Base-by-base conservation (phyloP, 106 monocot species). In the Gastrodia elata region DNA sequence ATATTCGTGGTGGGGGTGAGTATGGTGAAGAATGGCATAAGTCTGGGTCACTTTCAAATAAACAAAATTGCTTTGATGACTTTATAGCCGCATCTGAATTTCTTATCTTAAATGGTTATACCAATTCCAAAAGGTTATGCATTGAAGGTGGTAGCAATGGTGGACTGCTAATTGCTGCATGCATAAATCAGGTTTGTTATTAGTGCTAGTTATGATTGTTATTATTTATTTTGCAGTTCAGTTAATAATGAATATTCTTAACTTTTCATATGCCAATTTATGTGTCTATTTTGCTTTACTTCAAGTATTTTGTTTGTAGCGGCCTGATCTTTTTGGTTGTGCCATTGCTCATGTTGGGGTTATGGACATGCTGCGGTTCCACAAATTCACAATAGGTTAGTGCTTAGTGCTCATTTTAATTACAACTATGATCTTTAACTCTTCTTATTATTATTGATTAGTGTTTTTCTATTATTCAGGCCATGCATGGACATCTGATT, bases 61-160 rank as follows among this genome's bases (percentile, higher is more conserved):
- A 98, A 71, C 98, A 98, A 77, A 93, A 93, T 78, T 90, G 90
- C 68, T 98, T 98, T 76, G 98, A 98, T 76, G 98, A 98, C 65
- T 98, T 93, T 34, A 91, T 93, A 78, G 77, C 91, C 73, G 72
- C 82, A 72, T 93, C 88, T 20, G 98, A 98, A 71, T 89, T 82
- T 73, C 86, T 98, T 43, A 78, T 98, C 70, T 85, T 85, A 42
- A 25, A 68, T 70, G 88, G 93, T 10, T 93, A 88, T 65, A 91
- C 98, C n/a, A 86, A 64, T 64, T 74, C 83, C 24, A 80, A 55
- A 64, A 80, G 78, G 18, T 35, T 98, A 36, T 93, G 93, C 75
- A 98, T 98, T 68, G 98, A 98, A 80, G 98, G 98, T 67, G 91
- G 83, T 65, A 93, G 98, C 82, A 98, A 98, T 89, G 98, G 98